phyloP scores from a whole-genome alignment of 140 eudicot species.

The Cichorium intybus region DNA sequence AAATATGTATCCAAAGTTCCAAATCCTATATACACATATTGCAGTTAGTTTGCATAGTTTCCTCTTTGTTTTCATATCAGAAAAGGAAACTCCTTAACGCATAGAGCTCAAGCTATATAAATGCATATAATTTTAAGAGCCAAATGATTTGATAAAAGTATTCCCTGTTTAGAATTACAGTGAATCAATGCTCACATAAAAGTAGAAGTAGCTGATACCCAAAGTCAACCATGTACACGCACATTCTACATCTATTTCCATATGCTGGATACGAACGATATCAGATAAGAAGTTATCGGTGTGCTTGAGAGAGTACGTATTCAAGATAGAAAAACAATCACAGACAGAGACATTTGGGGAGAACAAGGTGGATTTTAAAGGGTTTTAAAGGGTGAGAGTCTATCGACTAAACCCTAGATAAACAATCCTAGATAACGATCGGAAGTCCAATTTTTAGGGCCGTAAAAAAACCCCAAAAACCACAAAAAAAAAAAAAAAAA shows the following conservation, averaged over 20 bases:
- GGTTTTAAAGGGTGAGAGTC: neutral
- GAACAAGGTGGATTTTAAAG: neutral
- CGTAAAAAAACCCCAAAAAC: neutral
- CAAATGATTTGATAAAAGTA: neutral
- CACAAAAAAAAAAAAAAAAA: neutral
- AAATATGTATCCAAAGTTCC: neutral
- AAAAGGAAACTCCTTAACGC: neutral
- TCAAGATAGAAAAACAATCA: slow-evolving; percentile 6
- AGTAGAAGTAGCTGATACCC: slow-evolving; percentile 17
- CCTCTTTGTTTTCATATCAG: neutral
- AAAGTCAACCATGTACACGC: neutral
- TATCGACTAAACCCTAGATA: slow-evolving; percentile 17
- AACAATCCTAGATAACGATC: neutral
- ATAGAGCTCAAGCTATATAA: slow-evolving; percentile 8
- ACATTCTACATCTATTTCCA: neutral
- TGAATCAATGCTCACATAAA: neutral
- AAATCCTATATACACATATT: neutral
- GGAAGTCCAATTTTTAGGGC: slow-evolving; percentile 10
- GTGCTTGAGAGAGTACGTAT: slow-evolving; percentile 2
- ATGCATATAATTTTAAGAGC: neutral
- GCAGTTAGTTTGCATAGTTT: slow-evolving; percentile 1
- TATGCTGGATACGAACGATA: neutral
- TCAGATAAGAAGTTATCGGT: slow-evolving; percentile 10
- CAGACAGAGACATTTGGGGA: neutral
- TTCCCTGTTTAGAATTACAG: neutral